These are phyloP conservation scores for Casuarina glauca DNA, from an alignment of 306 rosid genomes.

Conservation along the genomic window DNA sequence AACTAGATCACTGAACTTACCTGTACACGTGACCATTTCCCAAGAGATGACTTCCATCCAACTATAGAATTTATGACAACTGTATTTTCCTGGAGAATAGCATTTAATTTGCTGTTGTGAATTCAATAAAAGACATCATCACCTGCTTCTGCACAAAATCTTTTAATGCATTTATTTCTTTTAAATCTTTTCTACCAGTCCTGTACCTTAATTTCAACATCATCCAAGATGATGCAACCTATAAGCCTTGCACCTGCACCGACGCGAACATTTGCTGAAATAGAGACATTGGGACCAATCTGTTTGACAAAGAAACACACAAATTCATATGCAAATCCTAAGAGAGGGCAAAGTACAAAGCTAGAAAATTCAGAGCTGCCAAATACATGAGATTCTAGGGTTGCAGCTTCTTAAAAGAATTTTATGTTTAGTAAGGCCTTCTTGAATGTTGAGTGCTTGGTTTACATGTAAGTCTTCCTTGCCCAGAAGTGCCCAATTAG, in stretches of 20 bases:
- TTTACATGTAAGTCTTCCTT: not conserved
- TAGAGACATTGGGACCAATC: slow-evolving; percentile 94
- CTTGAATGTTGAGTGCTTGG: not conserved
- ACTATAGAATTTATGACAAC: slow-evolving; percentile 83
- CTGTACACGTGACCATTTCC: slow-evolving; percentile 93
- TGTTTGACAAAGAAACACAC: slow-evolving; percentile 35
- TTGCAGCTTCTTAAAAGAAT: not conserved
- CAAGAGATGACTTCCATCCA: slow-evolving; percentile 94
- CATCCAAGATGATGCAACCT: slow-evolving; percentile 81
- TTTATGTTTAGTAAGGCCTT: not conserved
- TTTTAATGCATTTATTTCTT: not conserved
- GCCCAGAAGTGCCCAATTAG: not conserved
- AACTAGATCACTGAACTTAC: slow-evolving; percentile 40
- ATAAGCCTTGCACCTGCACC: slow-evolving; percentile 95
- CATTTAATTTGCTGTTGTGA: not conserved
- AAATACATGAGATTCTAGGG: not conserved
- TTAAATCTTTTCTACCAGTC: not conserved
- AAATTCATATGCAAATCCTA: not conserved
- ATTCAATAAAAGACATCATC: not conserved
- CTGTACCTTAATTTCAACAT: slow-evolving; percentile 83
- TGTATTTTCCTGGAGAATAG: slow-evolving; percentile 72
- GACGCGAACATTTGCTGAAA: slow-evolving; percentile 94
- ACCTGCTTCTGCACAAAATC: not conserved
- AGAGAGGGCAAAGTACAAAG: not conserved
- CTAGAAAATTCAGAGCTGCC: not conserved